These are phyloP conservation scores for Anthostomella pinea DNA, from an alignment of 2,329 filamentous ascomycete genomes.

Conservation along the genomic window DNA sequence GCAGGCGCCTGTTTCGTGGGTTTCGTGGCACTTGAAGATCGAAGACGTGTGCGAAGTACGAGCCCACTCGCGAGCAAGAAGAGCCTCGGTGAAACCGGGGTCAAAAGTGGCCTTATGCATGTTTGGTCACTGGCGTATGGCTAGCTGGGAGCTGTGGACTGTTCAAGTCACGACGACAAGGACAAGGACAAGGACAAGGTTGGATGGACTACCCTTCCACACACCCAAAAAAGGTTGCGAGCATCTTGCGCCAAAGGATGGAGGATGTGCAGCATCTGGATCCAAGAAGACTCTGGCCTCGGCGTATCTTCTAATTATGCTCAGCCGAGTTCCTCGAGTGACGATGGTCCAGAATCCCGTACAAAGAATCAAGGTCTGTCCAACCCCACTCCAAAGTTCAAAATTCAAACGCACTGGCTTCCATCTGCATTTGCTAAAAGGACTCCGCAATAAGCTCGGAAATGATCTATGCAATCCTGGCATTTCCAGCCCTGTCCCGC, in stretches of 20 bases:
- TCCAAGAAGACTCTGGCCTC: background rate
- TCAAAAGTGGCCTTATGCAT: conserved; percentile 16
- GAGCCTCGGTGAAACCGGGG: conserved; percentile 24
- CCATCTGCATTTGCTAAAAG: conserved; percentile 15
- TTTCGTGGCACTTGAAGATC: conserved; percentile 8
- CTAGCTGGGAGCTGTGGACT: no score
- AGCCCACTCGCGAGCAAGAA: background rate
- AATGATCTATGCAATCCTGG: conserved; percentile 18
- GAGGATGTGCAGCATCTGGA: no score
- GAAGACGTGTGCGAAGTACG: conserved; percentile 5
- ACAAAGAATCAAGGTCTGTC: no score
- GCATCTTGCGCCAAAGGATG: no score
- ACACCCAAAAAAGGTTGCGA: no score
- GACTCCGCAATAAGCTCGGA: no score
- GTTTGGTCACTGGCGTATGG: conserved; percentile 3
- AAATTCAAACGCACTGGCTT: no score
- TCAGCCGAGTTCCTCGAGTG: conserved; percentile 9
- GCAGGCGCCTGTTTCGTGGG: conserved; percentile 16
- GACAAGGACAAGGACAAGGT: no score
- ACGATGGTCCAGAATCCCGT: no score
- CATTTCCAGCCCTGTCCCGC: conserved; percentile 15
- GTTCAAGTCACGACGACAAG: no score
- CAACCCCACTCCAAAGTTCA: no score
- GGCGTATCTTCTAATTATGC: conserved; percentile 1
- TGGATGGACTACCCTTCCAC: no score